Evolutionary conservation across 495 filamentous ascomycete genomes (phyloP), one percentile per base, ranked within the genome.

Genomic region (Talaromyces thailandensis): DNA sequence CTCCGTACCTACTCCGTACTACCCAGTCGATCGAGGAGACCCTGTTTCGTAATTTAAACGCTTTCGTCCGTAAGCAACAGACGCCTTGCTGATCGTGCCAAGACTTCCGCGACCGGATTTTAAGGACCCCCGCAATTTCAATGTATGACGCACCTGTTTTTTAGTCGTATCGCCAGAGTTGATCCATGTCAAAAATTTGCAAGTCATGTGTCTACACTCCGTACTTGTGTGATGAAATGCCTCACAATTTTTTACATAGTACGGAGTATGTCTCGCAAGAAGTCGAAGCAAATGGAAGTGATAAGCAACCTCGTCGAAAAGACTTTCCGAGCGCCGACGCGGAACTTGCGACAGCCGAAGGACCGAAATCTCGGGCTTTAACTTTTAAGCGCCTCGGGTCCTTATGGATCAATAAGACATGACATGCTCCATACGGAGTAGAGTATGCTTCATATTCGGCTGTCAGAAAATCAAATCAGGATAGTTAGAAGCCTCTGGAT

Each of bases 31-130:
- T 40, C 43, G 43, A 48, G 14, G 11, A 43, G n/a, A n/a, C n/a
- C n/a, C n/a, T n/a, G n/a, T n/a, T 16, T 2, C 4, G 11, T 43
- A 2, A 40, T 16, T 43, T n/a, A n/a, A n/a, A 43, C 37, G 37
- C 37, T 16, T 43, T 43, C 37, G 16, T 48, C 43, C n/a, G 43
- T 23, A 48, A 21, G 43, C n/a, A 48, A 9, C 12, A 21, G 5
- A 48, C 43, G 14, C 35, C 24, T n/a, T n/a, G n/a, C n/a, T 25
- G 48, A 3, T 52, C 48, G 24, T 21, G 51, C 51, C 23, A 55
- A 55, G 51, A 26, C 51, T 55, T 55, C 51, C 51, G 51, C 51
- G 26, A 55, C 51, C 51, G 26, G 51, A 55, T 55, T n/a, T n/a
- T 21, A 2, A 6, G 14, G 21, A 14, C 23, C 23, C 50, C 23